These are phyloP conservation scores for Neodidymelliopsis sp. DNA, from an alignment of 2,329 filamentous ascomycete genomes.

Conservation along the genomic window DNA sequence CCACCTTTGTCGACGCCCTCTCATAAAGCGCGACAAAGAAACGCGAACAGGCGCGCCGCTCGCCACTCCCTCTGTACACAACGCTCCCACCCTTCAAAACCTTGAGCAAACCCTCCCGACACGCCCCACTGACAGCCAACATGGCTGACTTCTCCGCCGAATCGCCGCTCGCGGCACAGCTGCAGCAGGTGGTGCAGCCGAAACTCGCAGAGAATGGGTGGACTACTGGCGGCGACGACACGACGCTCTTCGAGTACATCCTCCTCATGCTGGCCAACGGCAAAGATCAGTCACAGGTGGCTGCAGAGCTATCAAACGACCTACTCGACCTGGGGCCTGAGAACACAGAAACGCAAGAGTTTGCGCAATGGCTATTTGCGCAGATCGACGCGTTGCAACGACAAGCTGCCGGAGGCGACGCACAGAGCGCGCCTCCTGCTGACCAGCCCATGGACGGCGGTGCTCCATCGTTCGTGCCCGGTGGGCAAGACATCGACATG, in stretches of 20 bases:
- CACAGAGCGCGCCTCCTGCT: slow-evolving; percentile 27
- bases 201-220: slow-evolving; percentile 94
- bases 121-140: slow-evolving; percentile 17
- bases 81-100: slow-evolving; percentile 20
- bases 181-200: slow-evolving; percentile 83
- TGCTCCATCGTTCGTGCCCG: slow-evolving; percentile 41
- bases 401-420: slow-evolving; percentile 61
- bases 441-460: slow-evolving; percentile 35
- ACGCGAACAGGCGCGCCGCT: slow-evolving; percentile 33
- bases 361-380: slow-evolving; percentile 92
- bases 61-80: slow-evolving; percentile 32
- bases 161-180: slow-evolving; percentile 83
- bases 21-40: slow-evolving; percentile 9
- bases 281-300: slow-evolving; percentile 89
- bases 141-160: slow-evolving; percentile 83
- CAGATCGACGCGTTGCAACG: slow-evolving; percentile 75
- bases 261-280: slow-evolving; percentile 97
- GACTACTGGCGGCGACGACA: slow-evolving; percentile 81
- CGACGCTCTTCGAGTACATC: slow-evolving; percentile 92
- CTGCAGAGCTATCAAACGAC: slow-evolving; percentile 85
- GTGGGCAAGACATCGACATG: slow-evolving; percentile 73
- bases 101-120: slow-evolving; percentile 22
- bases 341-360: slow-evolving; percentile 81
- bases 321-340: slow-evolving; percentile 83
- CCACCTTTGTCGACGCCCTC: slow-evolving; percentile 18